Conservation (phyloP, 2,329 filamentous ascomycete species). For the Aureobasidium musti region DNA sequence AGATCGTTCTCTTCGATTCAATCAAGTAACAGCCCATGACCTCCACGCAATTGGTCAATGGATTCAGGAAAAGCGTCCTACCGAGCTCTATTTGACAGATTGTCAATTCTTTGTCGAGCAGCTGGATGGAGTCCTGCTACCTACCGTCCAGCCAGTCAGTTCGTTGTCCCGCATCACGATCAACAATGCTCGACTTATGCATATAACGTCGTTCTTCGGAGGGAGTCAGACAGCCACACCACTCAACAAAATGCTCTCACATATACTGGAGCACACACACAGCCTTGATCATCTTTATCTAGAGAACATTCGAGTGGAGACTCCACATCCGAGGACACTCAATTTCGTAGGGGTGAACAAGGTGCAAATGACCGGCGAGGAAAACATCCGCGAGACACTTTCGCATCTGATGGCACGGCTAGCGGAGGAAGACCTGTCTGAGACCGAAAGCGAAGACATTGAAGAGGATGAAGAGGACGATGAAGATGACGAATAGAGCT, state of each 20-base stretch:
- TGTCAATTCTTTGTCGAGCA: conserved; percentile 7
- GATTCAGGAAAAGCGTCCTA: background rate
- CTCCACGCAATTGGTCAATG: background rate
- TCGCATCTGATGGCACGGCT: background rate
- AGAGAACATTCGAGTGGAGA: background rate
- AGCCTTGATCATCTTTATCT: background rate
- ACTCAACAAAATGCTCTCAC: background rate
- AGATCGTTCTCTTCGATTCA: background rate
- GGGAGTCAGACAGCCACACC: background rate
- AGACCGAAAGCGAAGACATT: background rate
- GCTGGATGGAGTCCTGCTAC: background rate
- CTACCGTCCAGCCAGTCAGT: background rate
- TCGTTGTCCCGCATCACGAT: background rate
- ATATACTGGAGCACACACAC: background rate
- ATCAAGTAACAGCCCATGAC: background rate
- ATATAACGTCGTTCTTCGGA: background rate
- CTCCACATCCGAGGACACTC: background rate
- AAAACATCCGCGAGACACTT: background rate
- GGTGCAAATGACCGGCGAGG: background rate
- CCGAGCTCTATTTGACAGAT: background rate
- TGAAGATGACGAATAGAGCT: background rate
- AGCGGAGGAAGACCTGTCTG: background rate
- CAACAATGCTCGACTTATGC: background rate
- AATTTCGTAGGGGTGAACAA: background rate
- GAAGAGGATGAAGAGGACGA: background rate